phyloP scores from a whole-genome alignment of 2,329 filamentous ascomycete genomes.

The Exophiala sideris region DNA sequence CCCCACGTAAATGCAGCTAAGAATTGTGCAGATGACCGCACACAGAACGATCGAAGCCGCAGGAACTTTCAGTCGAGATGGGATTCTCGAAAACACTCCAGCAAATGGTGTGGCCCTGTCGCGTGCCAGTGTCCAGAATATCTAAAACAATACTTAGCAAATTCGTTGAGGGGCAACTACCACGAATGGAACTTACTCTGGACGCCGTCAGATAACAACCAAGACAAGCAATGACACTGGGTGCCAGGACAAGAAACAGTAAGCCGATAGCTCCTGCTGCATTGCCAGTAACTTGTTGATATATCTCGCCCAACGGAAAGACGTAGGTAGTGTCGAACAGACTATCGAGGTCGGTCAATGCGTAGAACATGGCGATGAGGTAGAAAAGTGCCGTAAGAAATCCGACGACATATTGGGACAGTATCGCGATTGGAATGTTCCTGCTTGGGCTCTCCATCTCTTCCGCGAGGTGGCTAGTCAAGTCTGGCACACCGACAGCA shows the following conservation, averaged over 20 bases:
- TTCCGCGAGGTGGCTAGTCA: constrained; percentile 62
- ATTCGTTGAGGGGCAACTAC: neutral
- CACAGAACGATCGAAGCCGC: constrained; percentile 45
- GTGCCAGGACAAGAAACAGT: constrained; percentile 53
- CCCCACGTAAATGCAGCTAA: constrained; percentile 51
- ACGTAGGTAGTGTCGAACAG: constrained; percentile 32
- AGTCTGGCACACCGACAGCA: constrained; percentile 63
- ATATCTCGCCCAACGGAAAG: constrained; percentile 67
- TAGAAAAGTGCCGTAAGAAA: constrained; percentile 47
- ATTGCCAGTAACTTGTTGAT: constrained; percentile 55
- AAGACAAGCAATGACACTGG: constrained; percentile 34
- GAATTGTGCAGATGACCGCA: constrained; percentile 48
- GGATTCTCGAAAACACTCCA: constrained; percentile 38
- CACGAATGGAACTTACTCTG: neutral
- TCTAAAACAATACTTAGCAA: constrained; percentile 2
- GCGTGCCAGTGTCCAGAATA: constrained; percentile 40
- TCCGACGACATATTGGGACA: constrained; percentile 45
- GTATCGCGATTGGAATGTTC: constrained; percentile 50
- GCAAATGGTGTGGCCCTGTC: constrained; percentile 47
- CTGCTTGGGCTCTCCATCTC: constrained; percentile 62
- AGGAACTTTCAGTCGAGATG: constrained; percentile 41
- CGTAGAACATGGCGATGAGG: constrained; percentile 50
- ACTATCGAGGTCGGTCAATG: constrained; percentile 43
- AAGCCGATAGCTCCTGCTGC: constrained; percentile 51
- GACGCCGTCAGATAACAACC: constrained; percentile 11